A percentile compares a stretch with the other conserved stretches of the same genome.
Evolutionary conservation across 2,329 filamentous ascomycete genomes (phyloP).

Genomic region (Fonsecaea multimorphosa): DNA sequence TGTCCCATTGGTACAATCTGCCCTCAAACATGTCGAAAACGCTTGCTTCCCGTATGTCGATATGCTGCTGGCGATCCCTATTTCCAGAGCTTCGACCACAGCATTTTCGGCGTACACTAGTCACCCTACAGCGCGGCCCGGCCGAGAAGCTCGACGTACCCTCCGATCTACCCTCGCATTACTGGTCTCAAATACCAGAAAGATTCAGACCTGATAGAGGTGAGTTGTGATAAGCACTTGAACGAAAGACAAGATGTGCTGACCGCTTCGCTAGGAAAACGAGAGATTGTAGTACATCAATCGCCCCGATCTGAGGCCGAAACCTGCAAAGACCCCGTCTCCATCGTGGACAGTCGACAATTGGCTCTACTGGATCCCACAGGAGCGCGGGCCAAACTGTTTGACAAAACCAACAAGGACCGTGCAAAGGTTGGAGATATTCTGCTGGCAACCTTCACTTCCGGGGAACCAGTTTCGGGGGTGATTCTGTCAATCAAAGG

Average conservation of each 20-base stretch:
- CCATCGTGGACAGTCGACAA: constrained; percentile 70
- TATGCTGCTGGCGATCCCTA: constrained; percentile 72
- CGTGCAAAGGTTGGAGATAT: constrained; percentile 86
- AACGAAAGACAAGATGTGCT: neutral
- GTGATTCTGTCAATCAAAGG: constrained; percentile 86
- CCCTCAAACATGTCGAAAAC: constrained; percentile 63
- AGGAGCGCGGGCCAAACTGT: constrained; percentile 80
- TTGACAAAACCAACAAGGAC: constrained; percentile 75
- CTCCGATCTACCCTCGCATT: constrained; percentile 49
- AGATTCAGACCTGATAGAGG: constrained; percentile 48
- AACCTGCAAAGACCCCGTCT: constrained; percentile 67
- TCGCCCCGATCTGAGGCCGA: constrained; percentile 46
- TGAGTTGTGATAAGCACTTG: constrained; percentile 36
- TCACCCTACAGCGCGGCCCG: constrained; percentile 55
- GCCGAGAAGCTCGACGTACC: constrained; percentile 51
- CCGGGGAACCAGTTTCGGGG: constrained; percentile 86
- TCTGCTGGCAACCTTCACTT: constrained; percentile 83
- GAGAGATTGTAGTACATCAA: constrained; percentile 62
- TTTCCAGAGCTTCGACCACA: constrained; percentile 65
- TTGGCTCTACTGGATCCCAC: constrained; percentile 80
- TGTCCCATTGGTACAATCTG: neutral
- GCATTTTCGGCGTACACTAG: constrained; percentile 55
- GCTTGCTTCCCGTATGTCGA: constrained; percentile 65
- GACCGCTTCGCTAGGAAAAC: constrained; percentile 45
- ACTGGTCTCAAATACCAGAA: constrained; percentile 51